Base-by-base conservation (phyloP, 371 early-diverging fungal genomes). In the Apophysomyces variabilis region DNA sequence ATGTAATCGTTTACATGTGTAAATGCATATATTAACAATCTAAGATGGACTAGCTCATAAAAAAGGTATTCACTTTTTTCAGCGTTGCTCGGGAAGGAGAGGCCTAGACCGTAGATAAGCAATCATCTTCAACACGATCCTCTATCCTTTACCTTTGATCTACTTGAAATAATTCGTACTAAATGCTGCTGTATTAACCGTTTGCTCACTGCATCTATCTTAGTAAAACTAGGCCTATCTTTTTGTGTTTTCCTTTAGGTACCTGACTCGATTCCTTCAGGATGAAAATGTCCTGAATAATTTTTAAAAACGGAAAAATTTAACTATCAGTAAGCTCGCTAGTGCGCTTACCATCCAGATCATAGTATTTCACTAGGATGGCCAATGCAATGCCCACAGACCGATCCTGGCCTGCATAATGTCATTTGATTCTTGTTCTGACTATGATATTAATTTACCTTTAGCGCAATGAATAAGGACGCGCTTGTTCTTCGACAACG, bases 371-470 rank as follows among this genome's bases (percentile, higher is more conserved):
- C 1, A 88, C 70, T 13, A 94, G 60, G 14, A 92, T 67, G 0
- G 90, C 85, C 59, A 94, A 67, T n/a, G 89, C 77, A 61, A 95
- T 88, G 13, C 93, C 91, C 0, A 93, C 93, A 3, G 93, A 90
- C 35, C 92, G 70, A 70, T 93, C 94, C 61, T 79, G 85, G 9
- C 87, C 78, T 78, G 47, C 21, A 21, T 50, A 9, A 50, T 50
- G 54, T 50, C 11, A 21, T 50, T 50, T 21, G 5, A 21, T 21
- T 50, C 21, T 50, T 11, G 8, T 21, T 26, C 54, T 8, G 32
- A 26, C 32, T 26, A 2, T 26, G 3, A 26, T 21, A 21, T 7
- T 21, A 57, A 21, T 9, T 66, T 72, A 68, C 76, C 83, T 63
- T 78, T 72, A 5, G 69, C 68, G 74, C 93, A 88, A 57, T 88